A percentile compares a stretch with the other conserved stretches of the same genome.
Conservation (phyloP, 192 early-diverging fungal genomes). For the Kickxella alabastrina region DNA sequence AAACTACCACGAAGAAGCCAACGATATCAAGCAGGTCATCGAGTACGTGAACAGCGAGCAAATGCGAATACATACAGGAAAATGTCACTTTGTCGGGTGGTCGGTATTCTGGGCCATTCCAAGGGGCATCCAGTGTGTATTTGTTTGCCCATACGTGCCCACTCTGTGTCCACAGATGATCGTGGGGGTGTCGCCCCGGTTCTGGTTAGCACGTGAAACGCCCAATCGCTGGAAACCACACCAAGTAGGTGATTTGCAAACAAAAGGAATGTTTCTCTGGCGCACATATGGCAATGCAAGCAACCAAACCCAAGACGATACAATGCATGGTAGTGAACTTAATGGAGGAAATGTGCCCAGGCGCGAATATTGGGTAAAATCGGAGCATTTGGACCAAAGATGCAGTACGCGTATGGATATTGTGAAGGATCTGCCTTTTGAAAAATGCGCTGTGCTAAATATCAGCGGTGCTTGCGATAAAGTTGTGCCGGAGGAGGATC, state of each 20-base stretch:
- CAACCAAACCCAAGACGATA: no score
- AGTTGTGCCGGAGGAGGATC: conserved; percentile 48
- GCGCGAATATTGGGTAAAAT: conserved; percentile 39
- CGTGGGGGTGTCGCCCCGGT: conserved; percentile 52
- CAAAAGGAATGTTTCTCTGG: conserved; percentile 52
- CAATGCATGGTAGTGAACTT: conserved; percentile 10
- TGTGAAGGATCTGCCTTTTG: conserved; percentile 40
- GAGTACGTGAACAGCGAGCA: conserved; percentile 12
- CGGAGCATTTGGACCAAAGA: conserved; percentile 27
- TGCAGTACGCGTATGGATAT: conserved; percentile 44
- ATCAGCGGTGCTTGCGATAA: conserved; percentile 50
- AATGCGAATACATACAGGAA: no score
- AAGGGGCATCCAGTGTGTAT: conserved; percentile 53
- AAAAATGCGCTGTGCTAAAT: conserved; percentile 44
- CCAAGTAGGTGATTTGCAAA: conserved; percentile 31
- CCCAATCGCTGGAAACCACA: conserved; percentile 46
- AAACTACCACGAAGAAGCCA: conserved; percentile 54
- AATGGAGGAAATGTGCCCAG: background rate
- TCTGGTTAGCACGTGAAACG: conserved; percentile 46
- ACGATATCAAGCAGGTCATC: conserved; percentile 45
- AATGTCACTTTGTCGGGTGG: background rate
- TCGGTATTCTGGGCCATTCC: conserved; percentile 51
- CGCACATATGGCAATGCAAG: conserved; percentile 40
- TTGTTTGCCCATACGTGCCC: conserved; percentile 50
- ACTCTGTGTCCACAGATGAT: conserved; percentile 40